Evolutionary conservation across 2,329 filamentous ascomycete genomes (phyloP).

Genomic region (Nemania serpens): DNA sequence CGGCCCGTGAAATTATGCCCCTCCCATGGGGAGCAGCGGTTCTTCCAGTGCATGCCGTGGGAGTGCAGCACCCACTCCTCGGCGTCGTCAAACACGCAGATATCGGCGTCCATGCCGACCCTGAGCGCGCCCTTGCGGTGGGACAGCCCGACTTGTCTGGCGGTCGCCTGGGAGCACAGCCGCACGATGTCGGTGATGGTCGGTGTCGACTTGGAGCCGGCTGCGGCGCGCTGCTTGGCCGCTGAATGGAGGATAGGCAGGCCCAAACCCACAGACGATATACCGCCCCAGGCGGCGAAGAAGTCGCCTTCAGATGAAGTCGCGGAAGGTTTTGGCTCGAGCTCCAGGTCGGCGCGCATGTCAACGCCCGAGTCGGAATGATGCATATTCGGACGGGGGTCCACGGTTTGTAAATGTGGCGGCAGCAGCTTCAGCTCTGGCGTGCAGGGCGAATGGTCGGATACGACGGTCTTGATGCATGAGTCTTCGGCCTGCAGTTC

Average conservation of each 20-base stretch:
- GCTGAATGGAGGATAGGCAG: constrained; percentile 89
- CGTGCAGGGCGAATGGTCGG: constrained; percentile 95
- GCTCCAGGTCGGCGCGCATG: constrained; percentile 45
- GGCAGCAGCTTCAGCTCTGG: constrained; percentile 91
- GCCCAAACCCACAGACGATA: constrained; percentile 90
- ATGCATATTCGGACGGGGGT: constrained; percentile 44
- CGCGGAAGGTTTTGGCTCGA: constrained; percentile 44
- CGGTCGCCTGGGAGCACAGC: constrained; percentile 85
- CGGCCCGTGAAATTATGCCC: constrained; percentile 77
- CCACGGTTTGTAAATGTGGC: constrained; percentile 60
- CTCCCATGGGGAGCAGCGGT: constrained; percentile 90
- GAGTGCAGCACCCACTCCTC: constrained; percentile 74
- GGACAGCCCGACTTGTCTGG: constrained; percentile 82
- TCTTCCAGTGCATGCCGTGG: constrained; percentile 90
- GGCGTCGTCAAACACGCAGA: constrained; percentile 90
- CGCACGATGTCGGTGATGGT: constrained; percentile 79
- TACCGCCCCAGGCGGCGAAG: constrained; percentile 95
- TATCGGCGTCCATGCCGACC: constrained; percentile 84
- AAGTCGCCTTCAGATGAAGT: constrained; percentile 73
- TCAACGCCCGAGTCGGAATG: constrained; percentile 61
- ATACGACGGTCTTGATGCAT: constrained; percentile 89
- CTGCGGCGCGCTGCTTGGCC: constrained; percentile 62
- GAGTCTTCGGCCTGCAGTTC: constrained; percentile 74
- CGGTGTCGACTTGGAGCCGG: constrained; percentile 48
- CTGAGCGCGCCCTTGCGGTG: constrained; percentile 80